A percentile compares a stretch with the other conserved stretches of the same genome.
phyloP scores from a whole-genome alignment of 257 asterid genomes.

The Rhazya stricta region DNA sequence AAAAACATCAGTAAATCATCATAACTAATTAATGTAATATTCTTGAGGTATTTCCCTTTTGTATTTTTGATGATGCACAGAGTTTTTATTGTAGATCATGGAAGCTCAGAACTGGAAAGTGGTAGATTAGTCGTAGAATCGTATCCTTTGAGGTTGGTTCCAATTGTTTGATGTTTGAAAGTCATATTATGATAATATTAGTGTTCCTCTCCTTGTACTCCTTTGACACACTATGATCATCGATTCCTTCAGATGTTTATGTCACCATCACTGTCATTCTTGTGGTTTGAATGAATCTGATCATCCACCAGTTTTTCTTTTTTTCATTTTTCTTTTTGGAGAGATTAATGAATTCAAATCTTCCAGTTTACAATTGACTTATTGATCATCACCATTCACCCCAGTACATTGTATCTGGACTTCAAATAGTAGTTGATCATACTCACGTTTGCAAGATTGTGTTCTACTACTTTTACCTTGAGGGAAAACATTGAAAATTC shows the following conservation, averaged over 20 bases:
- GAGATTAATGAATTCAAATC: neutral
- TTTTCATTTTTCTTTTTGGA: neutral
- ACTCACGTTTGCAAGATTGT: constrained; percentile 5
- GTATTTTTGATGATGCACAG: constrained; percentile 15
- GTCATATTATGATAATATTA: neutral
- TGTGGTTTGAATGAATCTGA: neutral
- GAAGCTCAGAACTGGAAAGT: constrained; percentile 18
- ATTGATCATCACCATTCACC: too few relatives aligned
- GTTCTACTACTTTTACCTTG: neutral
- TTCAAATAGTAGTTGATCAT: neutral
- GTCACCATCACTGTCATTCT: neutral
- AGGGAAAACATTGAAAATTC: neutral
- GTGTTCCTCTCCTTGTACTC: neutral
- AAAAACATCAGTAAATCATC: constrained; percentile 21
- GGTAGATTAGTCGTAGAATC: constrained; percentile 1
- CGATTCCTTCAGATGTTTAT: neutral
- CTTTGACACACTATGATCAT: neutral
- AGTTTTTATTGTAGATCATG: constrained; percentile 28
- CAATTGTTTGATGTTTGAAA: neutral
- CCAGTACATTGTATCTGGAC: neutral
- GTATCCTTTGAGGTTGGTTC: neutral
- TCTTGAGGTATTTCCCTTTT: neutral
- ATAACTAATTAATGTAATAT: neutral
- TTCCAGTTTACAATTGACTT: too few relatives aligned
- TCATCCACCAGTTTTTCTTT: neutral